These are phyloP conservation scores for Metschnikowia proteae DNA, from an alignment of 805 yeast species.

Conservation along the genomic window DNA sequence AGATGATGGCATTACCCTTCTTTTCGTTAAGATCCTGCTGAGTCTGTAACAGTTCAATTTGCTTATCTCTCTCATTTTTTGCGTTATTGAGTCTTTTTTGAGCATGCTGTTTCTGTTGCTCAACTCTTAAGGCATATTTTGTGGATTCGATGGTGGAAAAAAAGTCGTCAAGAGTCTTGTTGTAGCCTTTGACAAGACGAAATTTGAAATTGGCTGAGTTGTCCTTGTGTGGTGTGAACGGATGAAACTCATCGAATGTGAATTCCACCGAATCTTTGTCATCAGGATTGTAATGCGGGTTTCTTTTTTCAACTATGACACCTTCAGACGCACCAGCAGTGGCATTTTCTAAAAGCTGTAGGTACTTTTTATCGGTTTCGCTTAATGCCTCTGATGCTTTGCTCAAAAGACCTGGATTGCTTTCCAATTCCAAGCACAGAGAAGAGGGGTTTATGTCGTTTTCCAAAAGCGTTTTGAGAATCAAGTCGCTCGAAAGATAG, in stretches of 20 bases:
- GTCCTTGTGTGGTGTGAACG: conserved; percentile 50
- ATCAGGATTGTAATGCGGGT: conserved; percentile 44
- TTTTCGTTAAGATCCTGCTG: conserved; percentile 60
- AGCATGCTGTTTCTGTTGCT: conserved; percentile 74
- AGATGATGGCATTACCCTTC: conserved; percentile 71
- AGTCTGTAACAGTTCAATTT: conserved; percentile 59
- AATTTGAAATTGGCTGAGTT: conserved; percentile 31
- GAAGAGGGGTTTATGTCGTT: conserved; percentile 46
- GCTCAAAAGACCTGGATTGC: conserved; percentile 26
- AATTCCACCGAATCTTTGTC: conserved; percentile 45
- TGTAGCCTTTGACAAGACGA: conserved; percentile 59
- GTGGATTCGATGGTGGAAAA: conserved; percentile 84
- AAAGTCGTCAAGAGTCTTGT: conserved; percentile 75
- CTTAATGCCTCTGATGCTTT: conserved; percentile 40
- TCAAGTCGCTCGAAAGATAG: conserved; percentile 73
- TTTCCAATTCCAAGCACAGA: conserved; percentile 28
- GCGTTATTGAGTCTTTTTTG: conserved; percentile 72
- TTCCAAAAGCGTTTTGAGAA: conserved; percentile 53
- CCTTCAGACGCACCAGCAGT: conserved; percentile 44
- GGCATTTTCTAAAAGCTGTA: conserved; percentile 31
- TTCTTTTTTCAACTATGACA: conserved; percentile 58
- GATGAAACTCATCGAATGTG: conserved; percentile 65
- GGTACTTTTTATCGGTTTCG: conserved; percentile 44
- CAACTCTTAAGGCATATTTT: conserved; percentile 68
- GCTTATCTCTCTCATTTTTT: conserved; percentile 63